Evolutionary conservation across 495 filamentous ascomycete species (phyloP).

Genomic region (Talaromyces trachyspermus): DNA sequence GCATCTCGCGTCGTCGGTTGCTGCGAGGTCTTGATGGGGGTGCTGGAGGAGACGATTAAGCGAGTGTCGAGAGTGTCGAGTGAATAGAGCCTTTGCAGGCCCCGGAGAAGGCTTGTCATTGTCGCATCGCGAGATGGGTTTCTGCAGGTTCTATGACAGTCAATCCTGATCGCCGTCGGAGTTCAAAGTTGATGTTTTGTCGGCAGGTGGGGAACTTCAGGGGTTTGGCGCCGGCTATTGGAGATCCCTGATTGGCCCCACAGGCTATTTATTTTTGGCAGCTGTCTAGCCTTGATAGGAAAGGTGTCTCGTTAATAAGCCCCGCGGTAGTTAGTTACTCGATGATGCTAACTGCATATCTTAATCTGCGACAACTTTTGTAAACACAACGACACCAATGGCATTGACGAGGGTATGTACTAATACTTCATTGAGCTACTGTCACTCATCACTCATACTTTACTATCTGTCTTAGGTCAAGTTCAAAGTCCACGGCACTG

Average conservation of each 20-base stretch:
- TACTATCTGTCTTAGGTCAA: conserved; percentile 29
- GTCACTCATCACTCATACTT: not conserved
- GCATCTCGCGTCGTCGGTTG: conserved; percentile 36
- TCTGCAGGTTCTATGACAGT: not conserved
- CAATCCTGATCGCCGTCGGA: not conserved
- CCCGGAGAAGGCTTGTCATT: conserved; percentile 30
- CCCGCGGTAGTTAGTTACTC: too few species aligned
- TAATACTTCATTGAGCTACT: not conserved
- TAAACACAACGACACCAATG: not conserved
- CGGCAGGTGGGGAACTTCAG: too few species aligned
- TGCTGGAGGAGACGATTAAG: conserved; percentile 65
- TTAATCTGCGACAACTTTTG: not conserved
- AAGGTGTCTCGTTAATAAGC: too few species aligned
- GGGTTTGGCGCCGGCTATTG: too few species aligned
- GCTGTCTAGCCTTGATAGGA: too few species aligned
- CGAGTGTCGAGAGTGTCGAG: conserved; percentile 92
- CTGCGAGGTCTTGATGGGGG: conserved; percentile 46
- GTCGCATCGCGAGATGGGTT: conserved; percentile 8
- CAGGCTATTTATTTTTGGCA: too few species aligned
- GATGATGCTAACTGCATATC: too few species aligned
- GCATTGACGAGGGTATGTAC: conserved; percentile 3
- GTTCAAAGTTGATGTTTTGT: not conserved
- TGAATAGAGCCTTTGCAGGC: conserved; percentile 56
- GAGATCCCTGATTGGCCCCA: too few species aligned
- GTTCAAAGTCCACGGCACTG: conserved; percentile 44